Evolutionary conservation across 208 protist genomes (phyloP).

Genomic region (Angomonas deanei): DNA sequence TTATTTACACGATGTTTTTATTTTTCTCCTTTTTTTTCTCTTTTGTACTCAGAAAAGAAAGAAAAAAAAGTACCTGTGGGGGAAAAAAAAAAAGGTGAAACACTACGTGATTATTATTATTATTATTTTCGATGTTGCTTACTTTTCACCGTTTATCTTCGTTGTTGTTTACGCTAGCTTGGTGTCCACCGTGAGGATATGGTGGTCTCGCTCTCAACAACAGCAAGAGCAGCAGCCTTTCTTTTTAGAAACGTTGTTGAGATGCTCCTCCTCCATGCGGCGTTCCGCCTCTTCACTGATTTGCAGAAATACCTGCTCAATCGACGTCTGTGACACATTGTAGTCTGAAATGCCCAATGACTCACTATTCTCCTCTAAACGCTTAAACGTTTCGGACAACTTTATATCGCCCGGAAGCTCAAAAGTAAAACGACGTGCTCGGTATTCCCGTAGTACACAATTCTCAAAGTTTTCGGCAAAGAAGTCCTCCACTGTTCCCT

Average conservation of each 20-base stretch:
- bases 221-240: constrained; percentile 17
- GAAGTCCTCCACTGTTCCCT: constrained; percentile 22
- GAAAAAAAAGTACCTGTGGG: no score
- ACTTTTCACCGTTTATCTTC: background rate
- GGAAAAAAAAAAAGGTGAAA: background rate
- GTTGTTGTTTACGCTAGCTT: background rate
- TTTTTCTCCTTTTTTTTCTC: background rate
- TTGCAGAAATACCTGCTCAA: constrained; percentile 86
- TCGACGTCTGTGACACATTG: constrained; percentile 67
- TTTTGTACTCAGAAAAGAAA: no score
- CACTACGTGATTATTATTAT: background rate
- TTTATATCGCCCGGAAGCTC: constrained; percentile 23
- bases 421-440: constrained; percentile 13
- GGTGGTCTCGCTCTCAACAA: constrained; percentile 1
- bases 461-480: constrained; percentile 24
- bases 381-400: constrained; percentile 35
- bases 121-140: background rate
- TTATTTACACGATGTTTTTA: no score
- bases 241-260: constrained; percentile 13
- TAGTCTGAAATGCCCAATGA: constrained; percentile 62
- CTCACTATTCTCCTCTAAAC: constrained; percentile 32
- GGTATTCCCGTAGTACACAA: constrained; percentile 2
- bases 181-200: background rate
- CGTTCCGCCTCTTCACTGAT: constrained; percentile 53
- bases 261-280: constrained; percentile 21